Conservation (phyloP, 2,329 filamentous ascomycete genomes). For the Paracorniculantispora psalliotae region DNA sequence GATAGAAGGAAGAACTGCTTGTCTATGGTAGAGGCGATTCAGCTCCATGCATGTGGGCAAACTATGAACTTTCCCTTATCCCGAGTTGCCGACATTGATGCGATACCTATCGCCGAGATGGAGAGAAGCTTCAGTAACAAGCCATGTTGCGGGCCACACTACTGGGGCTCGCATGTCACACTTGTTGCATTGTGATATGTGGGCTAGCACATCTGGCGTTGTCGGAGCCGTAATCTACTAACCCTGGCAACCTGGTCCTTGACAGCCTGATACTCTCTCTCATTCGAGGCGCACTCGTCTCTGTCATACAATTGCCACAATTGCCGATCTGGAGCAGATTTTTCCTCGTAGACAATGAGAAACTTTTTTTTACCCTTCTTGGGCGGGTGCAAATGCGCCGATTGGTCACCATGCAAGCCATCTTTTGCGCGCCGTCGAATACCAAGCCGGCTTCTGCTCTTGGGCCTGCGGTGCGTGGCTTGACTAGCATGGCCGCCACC, state of each 20-base stretch:
- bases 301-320: no score
- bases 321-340: conserved; percentile 5
- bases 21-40: not conserved
- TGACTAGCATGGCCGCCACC: not conserved
- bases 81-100: conserved; percentile 3
- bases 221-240: not conserved
- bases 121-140: not conserved
- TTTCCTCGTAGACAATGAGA: not conserved
- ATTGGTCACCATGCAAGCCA: conserved; percentile 11
- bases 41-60: not conserved
- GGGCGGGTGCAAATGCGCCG: not conserved
- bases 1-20: no score
- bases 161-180: not conserved
- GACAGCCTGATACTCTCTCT: no score
- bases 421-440: not conserved
- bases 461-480: not conserved
- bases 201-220: not conserved
- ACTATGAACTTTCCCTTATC: not conserved
- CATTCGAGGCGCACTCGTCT: no score
- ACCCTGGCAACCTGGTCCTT: not conserved
- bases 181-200: not conserved
- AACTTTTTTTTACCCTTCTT: conserved; percentile 6
- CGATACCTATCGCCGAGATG: conserved; percentile 8
- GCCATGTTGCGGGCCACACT: conserved; percentile 4
- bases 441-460: conserved; percentile 3